Conservation (phyloP, 768 basidiomycete species). For the Piloderma croceum region DNA sequence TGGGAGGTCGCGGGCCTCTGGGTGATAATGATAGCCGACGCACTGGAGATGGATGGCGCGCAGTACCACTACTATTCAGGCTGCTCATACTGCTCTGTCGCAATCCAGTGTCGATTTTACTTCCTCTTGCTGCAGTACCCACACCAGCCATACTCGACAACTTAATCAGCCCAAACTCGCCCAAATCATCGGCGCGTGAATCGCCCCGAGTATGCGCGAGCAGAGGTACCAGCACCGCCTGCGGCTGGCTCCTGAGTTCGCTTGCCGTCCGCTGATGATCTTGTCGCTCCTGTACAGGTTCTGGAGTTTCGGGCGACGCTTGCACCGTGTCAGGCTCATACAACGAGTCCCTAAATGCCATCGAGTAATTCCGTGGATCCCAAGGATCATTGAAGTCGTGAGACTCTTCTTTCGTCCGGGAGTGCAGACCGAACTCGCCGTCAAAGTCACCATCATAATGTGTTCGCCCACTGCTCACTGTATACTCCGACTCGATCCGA, state of each 20-base stretch:
- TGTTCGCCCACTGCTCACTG: slow-evolving; percentile 27
- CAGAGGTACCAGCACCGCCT: slow-evolving; percentile 26
- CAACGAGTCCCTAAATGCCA: slow-evolving; percentile 20
- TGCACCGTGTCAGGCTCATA: slow-evolving; percentile 15
- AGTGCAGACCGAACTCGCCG: slow-evolving; percentile 10
- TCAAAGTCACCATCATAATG: slow-evolving; percentile 16
- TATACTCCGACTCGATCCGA: slow-evolving; percentile 27
- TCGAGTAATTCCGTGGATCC: slow-evolving; percentile 8
- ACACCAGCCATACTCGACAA: slow-evolving; percentile 39
- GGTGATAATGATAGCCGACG: too few relatives aligned
- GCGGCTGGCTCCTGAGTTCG: slow-evolving; percentile 7
- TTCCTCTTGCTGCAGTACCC: slow-evolving; percentile 36
- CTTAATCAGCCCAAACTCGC: slow-evolving; percentile 18
- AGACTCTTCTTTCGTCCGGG: slow-evolving; percentile 7
- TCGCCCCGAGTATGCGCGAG: slow-evolving; percentile 20
- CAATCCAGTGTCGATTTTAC: slow-evolving; percentile 17
- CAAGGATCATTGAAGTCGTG: slow-evolving; percentile 2
- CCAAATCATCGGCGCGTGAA: slow-evolving; percentile 16
- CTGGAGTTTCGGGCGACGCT: slow-evolving; percentile 26
- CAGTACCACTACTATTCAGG: slow-evolving; percentile 14
- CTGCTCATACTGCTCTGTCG: slow-evolving; percentile 10
- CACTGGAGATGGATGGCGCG: background rate
- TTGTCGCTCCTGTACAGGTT: slow-evolving; percentile 20
- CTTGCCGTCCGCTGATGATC: slow-evolving; percentile 25
- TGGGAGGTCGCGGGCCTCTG: background rate